Evolutionary conservation across 1,284 basidiomycete species (phyloP), one percentile per base, ranked within the genome.

Genomic region (Apiotrichum gamsii): DNA sequence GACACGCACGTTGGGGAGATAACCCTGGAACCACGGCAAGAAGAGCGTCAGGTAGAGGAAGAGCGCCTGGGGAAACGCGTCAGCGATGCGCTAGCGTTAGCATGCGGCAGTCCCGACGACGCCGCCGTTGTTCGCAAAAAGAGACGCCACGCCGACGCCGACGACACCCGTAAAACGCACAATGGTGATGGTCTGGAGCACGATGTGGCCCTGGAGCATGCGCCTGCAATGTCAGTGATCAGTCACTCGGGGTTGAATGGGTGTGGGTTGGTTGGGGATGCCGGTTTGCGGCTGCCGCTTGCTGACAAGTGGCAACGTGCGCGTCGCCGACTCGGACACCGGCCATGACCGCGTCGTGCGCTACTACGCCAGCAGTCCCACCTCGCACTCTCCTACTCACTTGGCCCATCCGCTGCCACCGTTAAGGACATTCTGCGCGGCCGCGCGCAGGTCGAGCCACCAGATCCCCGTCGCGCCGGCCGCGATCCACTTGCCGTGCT

Each of bases 21-120:
- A 69, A 0, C 71, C 69, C 20, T 65, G 52, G 39, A 72, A 44
- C 64, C 68, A 71, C 5, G 71, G 71, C 8, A 73, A 56, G 49
- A 70, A 70, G 16, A 72, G 49, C 15, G 69, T 65, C 33, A 73
- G 64, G 46, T 73, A 73, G 25, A 73, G 61, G 57, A 73, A 73
- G 32, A 70, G 64, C 10, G 56, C 30, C 65, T 70, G 31, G 32
- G 24, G 14, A 34, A 20, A 16, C 24, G 14, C 8, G 21, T 9
- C 24, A 16, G 15, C 19, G 18, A 13, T 15, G 10, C 10, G 8
- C 32, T 15, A 3, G 4, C 8, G 10, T 13, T 8, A 20, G n/a
- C 21, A n/a, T n/a, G n/a, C n/a, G n/a, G n/a, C n/a, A n/a, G n/a
- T n/a, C n/a, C n/a, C n/a, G n/a, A n/a, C n/a, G n/a, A n/a, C n/a